Evolutionary conservation across 495 filamentous ascomycete genomes (phyloP), one percentile per base, ranked within the genome.

Genomic region (Staphylotrichum longicolle): DNA sequence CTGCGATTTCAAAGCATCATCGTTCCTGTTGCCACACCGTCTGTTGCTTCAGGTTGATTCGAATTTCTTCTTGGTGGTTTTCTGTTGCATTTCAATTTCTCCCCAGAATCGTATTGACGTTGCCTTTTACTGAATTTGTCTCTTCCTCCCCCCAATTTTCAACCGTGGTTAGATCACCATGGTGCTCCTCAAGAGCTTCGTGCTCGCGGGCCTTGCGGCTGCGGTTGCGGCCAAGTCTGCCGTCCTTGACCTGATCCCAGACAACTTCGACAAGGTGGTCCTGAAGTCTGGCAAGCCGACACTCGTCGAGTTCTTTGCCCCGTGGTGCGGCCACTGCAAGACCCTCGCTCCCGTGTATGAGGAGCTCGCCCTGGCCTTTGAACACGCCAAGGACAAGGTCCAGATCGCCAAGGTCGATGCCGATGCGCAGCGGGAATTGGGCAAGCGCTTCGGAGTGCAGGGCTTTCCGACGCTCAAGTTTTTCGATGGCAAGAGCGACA

Each of bases 271-370:
- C 76, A 76, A 87, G 8, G 82, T 95, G 55, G 91, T 96, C 62
- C 83, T 98, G 39, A 82, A 94, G 70, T 92, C 89, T 57, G 91
- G 91, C 72, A 98, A 96, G 80, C 95, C 95, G 35, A 91, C 95
- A 0, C 85, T 98, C 41, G 94, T 98, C 62, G 94, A 98, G 73
- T 98, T 98, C 83, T 98, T 97, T 75, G 94, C 94, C 51, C 94
- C 94, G 60, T 98, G 94, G 94, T 98, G 95, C 75, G 95, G 95
- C 50, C 74, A 98, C 83, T 98, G 94, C 89, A 98, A 98, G 82
- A 96, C 77, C 60, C 89, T 98, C 9, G 95, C 93, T 27, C 94
- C 94, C 45, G 79, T 94, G 57, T 98, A 94, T 74, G 94, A 98
- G 74, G 89, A 98, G 75, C 85, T 98, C n/a, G 93, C 86, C 54